Evolutionary conservation across 176 grass and related monocot species (phyloP).

Genomic region (Carex cristatella): DNA sequence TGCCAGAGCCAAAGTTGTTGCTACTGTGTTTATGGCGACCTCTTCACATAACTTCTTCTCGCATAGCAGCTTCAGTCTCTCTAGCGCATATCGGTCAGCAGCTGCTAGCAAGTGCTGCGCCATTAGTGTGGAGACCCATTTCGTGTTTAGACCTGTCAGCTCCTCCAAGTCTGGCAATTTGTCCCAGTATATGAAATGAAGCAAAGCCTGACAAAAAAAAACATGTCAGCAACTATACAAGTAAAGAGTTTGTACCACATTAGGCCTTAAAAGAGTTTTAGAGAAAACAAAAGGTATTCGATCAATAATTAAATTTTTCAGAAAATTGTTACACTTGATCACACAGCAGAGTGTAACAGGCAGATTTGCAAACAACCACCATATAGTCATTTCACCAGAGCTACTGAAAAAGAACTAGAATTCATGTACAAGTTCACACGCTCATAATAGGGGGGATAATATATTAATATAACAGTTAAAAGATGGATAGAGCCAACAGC

Average conservation of each 20-base stretch:
- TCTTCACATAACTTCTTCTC: conserved; percentile 73
- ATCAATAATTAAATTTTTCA: background rate
- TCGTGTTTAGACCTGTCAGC: conserved; percentile 70
- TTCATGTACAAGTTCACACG: background rate
- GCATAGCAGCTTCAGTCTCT: conserved; percentile 84
- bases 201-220: conserved; percentile 56
- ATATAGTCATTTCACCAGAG: background rate
- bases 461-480: background rate
- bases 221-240: background rate
- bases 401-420: background rate
- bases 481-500: background rate
- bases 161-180: conserved; percentile 77
- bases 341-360: background rate
- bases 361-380: background rate
- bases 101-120: conserved; percentile 95
- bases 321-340: background rate
- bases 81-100: conserved; percentile 86
- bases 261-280: background rate
- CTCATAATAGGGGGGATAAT: background rate
- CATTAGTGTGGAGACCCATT: conserved; percentile 82
- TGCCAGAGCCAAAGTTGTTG: conserved; percentile 89
- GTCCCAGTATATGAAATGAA: conserved; percentile 99
- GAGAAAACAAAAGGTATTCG: background rate
- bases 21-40: conserved; percentile 95
- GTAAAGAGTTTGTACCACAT: background rate